phyloP scores from a whole-genome alignment of 1,139 yeast species.

The Taiozyma onychis region DNA sequence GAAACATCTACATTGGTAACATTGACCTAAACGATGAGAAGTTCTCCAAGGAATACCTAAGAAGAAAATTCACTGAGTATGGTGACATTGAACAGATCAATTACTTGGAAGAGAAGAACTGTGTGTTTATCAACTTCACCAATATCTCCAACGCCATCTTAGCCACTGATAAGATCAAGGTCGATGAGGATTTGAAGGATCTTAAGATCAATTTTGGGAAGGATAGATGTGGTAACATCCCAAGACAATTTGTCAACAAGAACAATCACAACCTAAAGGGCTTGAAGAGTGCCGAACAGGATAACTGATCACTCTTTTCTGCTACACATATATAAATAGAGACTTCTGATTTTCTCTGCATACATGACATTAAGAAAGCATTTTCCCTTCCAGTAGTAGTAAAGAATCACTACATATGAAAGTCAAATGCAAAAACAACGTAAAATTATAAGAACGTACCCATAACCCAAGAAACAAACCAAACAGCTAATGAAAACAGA shows the following conservation, averaged over 20 bases:
- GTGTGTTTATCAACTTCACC: slow-evolving; percentile 91
- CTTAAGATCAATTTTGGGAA: slow-evolving; percentile 84
- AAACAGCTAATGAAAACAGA: background rate
- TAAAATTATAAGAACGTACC: background rate
- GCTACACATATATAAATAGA: background rate
- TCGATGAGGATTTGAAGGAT: slow-evolving; percentile 38
- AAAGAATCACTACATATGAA: background rate
- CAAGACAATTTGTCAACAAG: slow-evolving; percentile 28
- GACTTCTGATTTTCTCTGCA: background rate
- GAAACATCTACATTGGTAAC: slow-evolving; percentile 86
- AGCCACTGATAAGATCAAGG: slow-evolving; percentile 67
- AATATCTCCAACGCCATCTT: slow-evolving; percentile 82
- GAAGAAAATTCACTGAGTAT: slow-evolving; percentile 70
- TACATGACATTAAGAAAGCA: background rate
- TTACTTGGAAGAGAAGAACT: slow-evolving; percentile 72
- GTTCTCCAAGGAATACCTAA: slow-evolving; percentile 47
- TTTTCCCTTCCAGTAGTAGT: too few species aligned
- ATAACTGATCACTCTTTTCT: background rate
- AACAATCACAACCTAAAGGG: background rate
- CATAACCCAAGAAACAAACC: background rate
- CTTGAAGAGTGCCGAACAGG: background rate
- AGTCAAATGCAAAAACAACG: background rate
- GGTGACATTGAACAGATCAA: slow-evolving; percentile 96
- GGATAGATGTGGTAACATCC: slow-evolving; percentile 69
- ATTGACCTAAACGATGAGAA: slow-evolving; percentile 35